Conservation (phyloP, 257 asterid genomes). For the Nicotiana tabacum region DNA sequence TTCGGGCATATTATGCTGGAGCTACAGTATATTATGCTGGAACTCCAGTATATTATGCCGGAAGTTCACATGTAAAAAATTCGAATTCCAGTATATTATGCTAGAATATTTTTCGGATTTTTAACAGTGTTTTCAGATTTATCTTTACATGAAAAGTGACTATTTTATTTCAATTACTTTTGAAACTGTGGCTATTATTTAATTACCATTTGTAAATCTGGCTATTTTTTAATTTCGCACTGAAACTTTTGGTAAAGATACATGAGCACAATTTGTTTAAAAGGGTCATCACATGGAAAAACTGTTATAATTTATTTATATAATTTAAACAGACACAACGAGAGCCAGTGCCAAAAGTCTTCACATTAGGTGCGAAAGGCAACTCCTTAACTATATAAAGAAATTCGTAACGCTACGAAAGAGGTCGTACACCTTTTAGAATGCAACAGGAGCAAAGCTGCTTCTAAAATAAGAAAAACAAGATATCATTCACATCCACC, state of each 20-base stretch:
- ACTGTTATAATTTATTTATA: neutral
- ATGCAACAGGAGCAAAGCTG: neutral
- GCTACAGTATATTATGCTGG: no score
- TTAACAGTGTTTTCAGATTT: no score
- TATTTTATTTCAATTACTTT: no score
- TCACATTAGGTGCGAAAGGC: slow-evolving; percentile 3
- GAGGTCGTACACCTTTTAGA: neutral
- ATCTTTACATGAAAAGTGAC: no score
- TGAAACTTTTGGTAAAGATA: neutral
- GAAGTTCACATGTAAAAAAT: no score
- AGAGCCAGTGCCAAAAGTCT: neutral
- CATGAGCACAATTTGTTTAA: neutral
- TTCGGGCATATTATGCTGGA: no score
- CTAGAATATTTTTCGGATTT: no score
- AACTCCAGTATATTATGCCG: no score
- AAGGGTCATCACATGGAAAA: neutral
- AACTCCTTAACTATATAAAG: neutral
- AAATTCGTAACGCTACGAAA: neutral
- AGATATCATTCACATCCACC: neutral
- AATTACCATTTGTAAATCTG: no score
- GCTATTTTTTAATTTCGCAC: no score
- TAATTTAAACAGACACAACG: neutral
- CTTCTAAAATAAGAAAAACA: neutral
- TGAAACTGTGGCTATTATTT: no score
- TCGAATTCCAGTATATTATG: no score